Evolutionary conservation across 768 basidiomycete species (phyloP), one percentile per base, ranked within the genome.

Genomic region (Amanita inopinata): DNA sequence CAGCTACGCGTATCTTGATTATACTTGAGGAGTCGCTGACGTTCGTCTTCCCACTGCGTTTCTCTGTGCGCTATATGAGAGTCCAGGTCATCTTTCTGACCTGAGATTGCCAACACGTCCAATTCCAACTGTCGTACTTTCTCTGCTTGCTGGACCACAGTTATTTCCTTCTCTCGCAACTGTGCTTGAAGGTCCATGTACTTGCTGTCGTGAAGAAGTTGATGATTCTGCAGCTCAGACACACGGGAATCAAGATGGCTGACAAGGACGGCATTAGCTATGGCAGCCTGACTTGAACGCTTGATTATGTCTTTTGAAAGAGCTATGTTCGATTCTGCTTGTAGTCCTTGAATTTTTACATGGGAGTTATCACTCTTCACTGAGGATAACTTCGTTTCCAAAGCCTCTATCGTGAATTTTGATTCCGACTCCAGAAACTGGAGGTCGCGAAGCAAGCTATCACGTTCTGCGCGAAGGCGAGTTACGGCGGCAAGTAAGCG

Each of bases 381-480:
- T n/a, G n/a, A n/a, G n/a, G 57, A 55, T 22, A 82, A 59, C 45
- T 71, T 73, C 24, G 65, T 62, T 52, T 79, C 69, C 36, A 81
- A 57, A 0, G 76, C 71, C 46, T 84, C 72, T 11, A 77, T 69
- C 2, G 75, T 63, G 51, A 84, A 81, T 49, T 65, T 73, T 18
- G 76, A 74, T 59, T 89, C 85, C 2, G 68, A 64, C 49, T 82
- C 71, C 41, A 81, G 61, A 58, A 87, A 89, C 37, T 82, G 69
- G 10, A 88, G 58, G 41, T 80, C 71, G 4, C 78, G 70, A 38
- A 70, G 70, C 19, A 85, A 66, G 34, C 59, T 63, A 48, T 87
- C 79, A 3, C 84, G 69, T 50, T 88, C 83, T 3, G 58, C 56
- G 3, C 85, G 77, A 34, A 87, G 63, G 24, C 84, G 74, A n/a